These are phyloP conservation scores for Astrocystis sublimbata DNA, from an alignment of 495 filamentous ascomycete genomes.

Conservation along the genomic window DNA sequence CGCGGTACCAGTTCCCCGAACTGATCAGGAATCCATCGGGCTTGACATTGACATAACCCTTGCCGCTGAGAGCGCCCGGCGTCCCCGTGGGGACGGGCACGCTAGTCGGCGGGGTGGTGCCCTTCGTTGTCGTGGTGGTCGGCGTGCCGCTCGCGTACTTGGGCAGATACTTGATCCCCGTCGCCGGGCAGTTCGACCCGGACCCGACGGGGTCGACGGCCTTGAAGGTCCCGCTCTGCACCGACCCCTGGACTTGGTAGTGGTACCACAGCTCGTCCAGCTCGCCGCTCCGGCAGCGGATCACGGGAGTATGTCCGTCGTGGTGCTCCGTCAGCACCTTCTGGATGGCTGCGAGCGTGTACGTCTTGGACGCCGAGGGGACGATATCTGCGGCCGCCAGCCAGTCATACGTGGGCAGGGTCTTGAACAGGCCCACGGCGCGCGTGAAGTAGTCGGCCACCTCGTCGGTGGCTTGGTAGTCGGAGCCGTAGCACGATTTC, in stretches of 20 bases:
- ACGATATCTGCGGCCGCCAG: conserved; percentile 64
- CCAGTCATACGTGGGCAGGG: conserved; percentile 49
- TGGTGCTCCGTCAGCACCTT: conserved; percentile 54
- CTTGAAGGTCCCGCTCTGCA: conserved; percentile 70
- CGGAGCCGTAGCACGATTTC: conserved; percentile 62
- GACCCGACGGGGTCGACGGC: conserved; percentile 36
- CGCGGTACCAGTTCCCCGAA: conserved; percentile 64
- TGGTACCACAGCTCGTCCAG: conserved; percentile 80
- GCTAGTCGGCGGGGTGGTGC: conserved; percentile 7
- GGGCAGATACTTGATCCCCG: conserved; percentile 35
- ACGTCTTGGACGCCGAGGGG: conserved; percentile 60
- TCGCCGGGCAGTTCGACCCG: conserved; percentile 25
- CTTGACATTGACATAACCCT: conserved; percentile 60
- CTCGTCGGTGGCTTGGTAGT: conserved; percentile 57
- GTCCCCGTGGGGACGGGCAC: conserved; percentile 17
- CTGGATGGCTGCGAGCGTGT: conserved; percentile 62
- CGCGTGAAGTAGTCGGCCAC: conserved; percentile 57
- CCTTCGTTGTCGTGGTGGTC: conserved; percentile 2
- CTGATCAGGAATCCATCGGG: conserved; percentile 70
- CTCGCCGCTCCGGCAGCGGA: conserved; percentile 58
- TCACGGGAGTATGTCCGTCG: conserved; percentile 61
- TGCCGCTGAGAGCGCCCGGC: conserved; percentile 41
- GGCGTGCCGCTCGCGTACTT: conserved; percentile 27
- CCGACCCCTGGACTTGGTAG: conserved; percentile 69
- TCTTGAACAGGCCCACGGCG: conserved; percentile 59